Evolutionary conservation across 2,329 filamentous ascomycete species (phyloP).

Genomic region (Exophiala mesophila): DNA sequence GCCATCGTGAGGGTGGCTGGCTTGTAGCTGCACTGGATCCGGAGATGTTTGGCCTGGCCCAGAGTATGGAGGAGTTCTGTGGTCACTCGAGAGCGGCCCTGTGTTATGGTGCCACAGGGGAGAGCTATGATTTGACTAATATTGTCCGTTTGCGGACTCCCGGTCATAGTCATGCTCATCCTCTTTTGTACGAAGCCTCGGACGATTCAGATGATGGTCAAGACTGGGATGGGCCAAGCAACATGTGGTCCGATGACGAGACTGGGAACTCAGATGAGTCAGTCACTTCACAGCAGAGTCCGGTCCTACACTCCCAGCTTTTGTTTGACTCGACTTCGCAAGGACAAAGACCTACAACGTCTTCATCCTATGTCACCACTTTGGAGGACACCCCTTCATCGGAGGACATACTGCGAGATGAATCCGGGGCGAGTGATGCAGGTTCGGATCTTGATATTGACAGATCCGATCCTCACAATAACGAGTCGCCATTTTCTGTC

Average conservation of each 20-base stretch:
- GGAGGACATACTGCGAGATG: background rate
- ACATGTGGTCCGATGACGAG: slow-evolving; percentile 16
- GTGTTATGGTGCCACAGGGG: slow-evolving; percentile 18
- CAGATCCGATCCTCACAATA: background rate
- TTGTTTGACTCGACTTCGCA: background rate
- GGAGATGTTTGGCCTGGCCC: slow-evolving; percentile 35
- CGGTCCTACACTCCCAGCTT: background rate
- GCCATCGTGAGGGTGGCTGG: slow-evolving; percentile 38
- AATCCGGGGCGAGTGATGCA: background rate
- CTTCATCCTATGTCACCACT: background rate
- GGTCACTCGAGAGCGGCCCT: slow-evolving; percentile 28
- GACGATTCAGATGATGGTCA: slow-evolving; percentile 16
- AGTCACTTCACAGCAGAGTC: too few species aligned
- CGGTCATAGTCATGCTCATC: slow-evolving; percentile 23
- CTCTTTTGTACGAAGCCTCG: slow-evolving; percentile 5
- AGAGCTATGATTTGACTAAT: slow-evolving; percentile 25
- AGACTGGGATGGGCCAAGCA: slow-evolving; percentile 18
- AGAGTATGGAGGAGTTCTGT: slow-evolving; percentile 36
- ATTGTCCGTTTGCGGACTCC: slow-evolving; percentile 22
- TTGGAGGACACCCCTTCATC: background rate
- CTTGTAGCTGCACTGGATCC: slow-evolving; percentile 43
- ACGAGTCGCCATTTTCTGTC: background rate
- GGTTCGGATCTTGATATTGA: background rate
- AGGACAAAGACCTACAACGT: background rate
- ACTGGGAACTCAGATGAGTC: background rate